Percentiles rank a stretch among this genome's conserved stretches.
Conservation (phyloP, 2,329 filamentous ascomycete genomes). For the Trichophyton benhamiae region DNA sequence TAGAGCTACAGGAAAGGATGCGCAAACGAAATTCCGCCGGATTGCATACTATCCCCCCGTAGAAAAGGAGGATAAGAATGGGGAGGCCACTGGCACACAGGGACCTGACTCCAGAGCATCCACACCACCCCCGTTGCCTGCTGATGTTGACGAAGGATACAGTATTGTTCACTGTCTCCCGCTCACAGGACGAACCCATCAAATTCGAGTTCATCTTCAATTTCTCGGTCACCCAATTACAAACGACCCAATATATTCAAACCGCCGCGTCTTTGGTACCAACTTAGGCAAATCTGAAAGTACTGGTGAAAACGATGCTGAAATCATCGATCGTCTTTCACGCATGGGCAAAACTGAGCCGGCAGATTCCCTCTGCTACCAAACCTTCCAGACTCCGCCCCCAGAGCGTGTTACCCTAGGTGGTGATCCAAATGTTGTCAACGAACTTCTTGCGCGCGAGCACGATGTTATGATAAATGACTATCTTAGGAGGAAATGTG, state of each 20-base stretch:
- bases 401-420: conserved; percentile 24
- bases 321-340: conserved; percentile 72
- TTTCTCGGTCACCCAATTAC: conserved; percentile 89
- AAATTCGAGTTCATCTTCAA: conserved; percentile 87
- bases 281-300: conserved; percentile 60
- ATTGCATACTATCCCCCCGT: conserved; percentile 75
- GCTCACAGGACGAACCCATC: conserved; percentile 86
- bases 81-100: conserved; percentile 3
- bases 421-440: conserved; percentile 26
- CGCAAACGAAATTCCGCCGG: conserved; percentile 80
- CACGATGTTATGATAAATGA: conserved; percentile 76
- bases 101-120: conserved; percentile 16
- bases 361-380: conserved; percentile 80
- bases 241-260: conserved; percentile 96
- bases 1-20: conserved; percentile 81
- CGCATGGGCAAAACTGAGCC: conserved; percentile 92
- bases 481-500: conserved; percentile 81
- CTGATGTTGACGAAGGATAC: conserved; percentile 55
- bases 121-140: conserved; percentile 21
- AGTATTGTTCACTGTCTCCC: conserved; percentile 91
- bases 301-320: conserved; percentile 64
- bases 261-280: conserved; percentile 78
- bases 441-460: conserved; percentile 31
- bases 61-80: conserved; percentile 12
- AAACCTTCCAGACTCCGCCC: conserved; percentile 38